These are phyloP conservation scores for Venturia nashicola DNA, from an alignment of 2,329 filamentous ascomycete species.

Conservation along the genomic window DNA sequence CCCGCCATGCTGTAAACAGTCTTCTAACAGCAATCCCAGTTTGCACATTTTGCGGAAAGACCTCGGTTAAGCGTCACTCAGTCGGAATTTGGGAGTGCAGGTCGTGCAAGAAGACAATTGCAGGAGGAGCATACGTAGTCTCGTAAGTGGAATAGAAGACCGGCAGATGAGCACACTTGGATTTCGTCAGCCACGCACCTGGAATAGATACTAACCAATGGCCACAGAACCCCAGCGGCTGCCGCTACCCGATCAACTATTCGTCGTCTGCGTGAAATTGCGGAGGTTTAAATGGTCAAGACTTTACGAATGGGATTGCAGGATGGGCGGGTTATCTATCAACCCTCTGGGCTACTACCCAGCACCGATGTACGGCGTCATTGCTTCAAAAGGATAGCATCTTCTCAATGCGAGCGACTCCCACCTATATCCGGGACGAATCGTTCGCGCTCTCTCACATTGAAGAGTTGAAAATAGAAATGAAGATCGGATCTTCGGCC, in stretches of 20 bases:
- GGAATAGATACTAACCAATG: not conserved
- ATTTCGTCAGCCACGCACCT: not conserved
- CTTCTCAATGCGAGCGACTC: slow-evolving; percentile 1
- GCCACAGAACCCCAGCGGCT: slow-evolving; percentile 11
- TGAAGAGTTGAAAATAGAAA: slow-evolving; percentile 5
- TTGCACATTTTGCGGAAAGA: slow-evolving; percentile 99
- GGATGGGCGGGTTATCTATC: slow-evolving; percentile 5
- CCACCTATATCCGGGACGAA: not conserved
- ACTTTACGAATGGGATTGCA: not conserved
- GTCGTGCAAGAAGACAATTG: slow-evolving; percentile 87
- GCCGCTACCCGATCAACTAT: slow-evolving; percentile 13
- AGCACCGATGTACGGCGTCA: slow-evolving; percentile 7
- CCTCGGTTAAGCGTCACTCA: slow-evolving; percentile 75
- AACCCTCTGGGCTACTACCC: slow-evolving; percentile 2
- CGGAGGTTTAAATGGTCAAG: slow-evolving; percentile 11
- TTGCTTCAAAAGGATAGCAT: not conserved
- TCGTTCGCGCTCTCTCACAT: slow-evolving; percentile 1
- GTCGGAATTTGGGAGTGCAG: slow-evolving; percentile 97
- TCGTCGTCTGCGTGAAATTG: slow-evolving; percentile 12
- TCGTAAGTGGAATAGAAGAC: slow-evolving; percentile 59
- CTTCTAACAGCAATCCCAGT: slow-evolving; percentile 18
- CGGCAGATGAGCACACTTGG: not conserved
- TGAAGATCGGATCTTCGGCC: slow-evolving; percentile 3
- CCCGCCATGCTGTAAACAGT: not conserved
- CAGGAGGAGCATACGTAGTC: slow-evolving; percentile 88